Percentiles rank a stretch among this genome's conserved stretches.
Conservation (phyloP, 169 alveolate genomes). For the Cryptosporidium sp. region DNA sequence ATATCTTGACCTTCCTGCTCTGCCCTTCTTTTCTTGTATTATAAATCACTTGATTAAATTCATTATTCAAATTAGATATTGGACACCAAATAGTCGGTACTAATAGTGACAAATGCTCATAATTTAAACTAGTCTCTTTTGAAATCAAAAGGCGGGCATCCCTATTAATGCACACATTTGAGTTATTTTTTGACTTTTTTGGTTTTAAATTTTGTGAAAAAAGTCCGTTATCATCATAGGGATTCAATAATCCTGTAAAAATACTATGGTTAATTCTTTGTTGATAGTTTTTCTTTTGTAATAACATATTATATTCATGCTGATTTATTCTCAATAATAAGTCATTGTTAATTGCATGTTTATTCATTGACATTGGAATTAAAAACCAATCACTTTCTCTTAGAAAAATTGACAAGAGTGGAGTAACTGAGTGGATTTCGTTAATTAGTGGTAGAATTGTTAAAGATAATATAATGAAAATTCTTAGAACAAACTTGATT, state of each 20-base stretch:
- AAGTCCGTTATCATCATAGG: constrained; percentile 11
- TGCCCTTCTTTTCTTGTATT: constrained; percentile 15
- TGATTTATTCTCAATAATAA: constrained; percentile 40
- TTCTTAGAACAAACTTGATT: constrained; percentile 38
- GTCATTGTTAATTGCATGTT: constrained; percentile 33
- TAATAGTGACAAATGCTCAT: constrained; percentile 16
- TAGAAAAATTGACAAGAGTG: constrained; percentile 39
- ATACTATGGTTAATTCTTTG: not conserved
- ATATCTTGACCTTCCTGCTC: not conserved
- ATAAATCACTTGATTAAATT: constrained; percentile 5
- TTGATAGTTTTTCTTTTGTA: not conserved
- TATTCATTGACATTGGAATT: constrained; percentile 38
- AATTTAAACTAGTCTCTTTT: not conserved
- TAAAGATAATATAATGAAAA: constrained; percentile 32
- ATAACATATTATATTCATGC: constrained; percentile 8
- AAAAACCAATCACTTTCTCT: constrained; percentile 59
- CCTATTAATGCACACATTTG: constrained; percentile 32
- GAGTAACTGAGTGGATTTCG: constrained; percentile 42
- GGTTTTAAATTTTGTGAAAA: not conserved
- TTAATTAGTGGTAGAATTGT: constrained; percentile 55
- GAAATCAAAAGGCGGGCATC: constrained; percentile 22
- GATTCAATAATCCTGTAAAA: not conserved
- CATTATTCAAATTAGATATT: constrained; percentile 15
- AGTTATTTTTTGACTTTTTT: constrained; percentile 1
- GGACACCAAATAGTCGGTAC: constrained; percentile 20